Base-by-base conservation (phyloP, 208 protist genomes). In the Acanthamoeba triangularis region DNA sequence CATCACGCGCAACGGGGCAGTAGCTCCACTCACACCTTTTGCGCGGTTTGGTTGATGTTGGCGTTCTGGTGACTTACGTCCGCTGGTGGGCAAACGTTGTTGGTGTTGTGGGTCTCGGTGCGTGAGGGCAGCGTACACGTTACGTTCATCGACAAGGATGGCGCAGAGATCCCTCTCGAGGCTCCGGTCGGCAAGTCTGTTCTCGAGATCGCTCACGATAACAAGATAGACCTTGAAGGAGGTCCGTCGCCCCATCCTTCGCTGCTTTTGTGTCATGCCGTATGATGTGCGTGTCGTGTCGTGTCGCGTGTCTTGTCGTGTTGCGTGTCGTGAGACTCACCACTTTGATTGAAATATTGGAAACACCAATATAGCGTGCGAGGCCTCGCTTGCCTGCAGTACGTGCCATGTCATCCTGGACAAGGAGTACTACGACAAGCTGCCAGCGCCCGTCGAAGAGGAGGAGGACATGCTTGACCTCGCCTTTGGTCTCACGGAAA, bases 361-460 rank as follows among this genome's bases (percentile, higher is more conserved):
- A 41, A 47, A 47, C 44, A 47, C 52, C n/a, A n/a, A 13, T 23
- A 16, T 33, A 91, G 78, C 94, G 13, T 96, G 82, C 35, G 82
- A 96, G 69, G 95, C 98, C 23, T 99, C 98, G 10, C 98, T 99
- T 65, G 99, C 99, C 49, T 99, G 99, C 96, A 99, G 99, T 56
- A 99, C 99, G n/a, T 99, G 99, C 95, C 99, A 99, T 94, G 98
- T 99, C 18, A 99, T 99, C 92, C 88, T 99, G 65, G 97, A 98
- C 47, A 96, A 98, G 82, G 97, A 99, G 47, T 95, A 78, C 37
- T 99, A 98, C 96, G 98, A 99, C 82, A 96, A 98, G 35, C 98
- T 99, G 87, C 96, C 97, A 25, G 98, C 99, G 92, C 97, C 99
- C 8, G 97, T 97, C 23, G 99, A 99, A 93, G 99, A 99, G 84